Conservation (phyloP, 306 rosid genomes). For the Carpinus viminea region DNA sequence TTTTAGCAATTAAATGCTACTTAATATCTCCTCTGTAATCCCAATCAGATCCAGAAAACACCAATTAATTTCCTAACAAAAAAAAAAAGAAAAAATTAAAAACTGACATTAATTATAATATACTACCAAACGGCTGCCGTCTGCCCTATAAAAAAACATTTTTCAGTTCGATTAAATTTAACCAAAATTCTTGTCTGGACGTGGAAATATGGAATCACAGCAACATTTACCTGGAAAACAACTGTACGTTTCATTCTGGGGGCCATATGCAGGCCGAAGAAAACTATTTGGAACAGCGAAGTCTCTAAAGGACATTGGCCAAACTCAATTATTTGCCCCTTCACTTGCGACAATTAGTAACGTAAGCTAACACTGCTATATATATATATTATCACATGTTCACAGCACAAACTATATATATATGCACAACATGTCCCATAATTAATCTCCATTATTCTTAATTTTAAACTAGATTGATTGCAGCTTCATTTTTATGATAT, state of each 20-base stretch:
- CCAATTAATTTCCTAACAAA: neutral
- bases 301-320: neutral
- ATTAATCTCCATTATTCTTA: neutral
- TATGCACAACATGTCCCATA: too few species aligned
- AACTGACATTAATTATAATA: neutral
- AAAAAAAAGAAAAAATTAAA: neutral
- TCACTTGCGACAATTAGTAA: neutral
- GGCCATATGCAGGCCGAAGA: neutral
- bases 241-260: neutral
- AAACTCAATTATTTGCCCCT: neutral
- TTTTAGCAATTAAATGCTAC: too few species aligned
- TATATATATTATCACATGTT: too few species aligned
- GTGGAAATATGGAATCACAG: neutral
- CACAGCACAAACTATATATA: too few species aligned
- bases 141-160: neutral
- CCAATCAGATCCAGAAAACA: neutral
- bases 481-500: too few species aligned
- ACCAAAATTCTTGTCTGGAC: neutral
- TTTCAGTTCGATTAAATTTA: neutral
- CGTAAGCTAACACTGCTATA: too few species aligned
- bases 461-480: neutral
- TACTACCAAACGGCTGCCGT: neutral
- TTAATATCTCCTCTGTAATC: neutral
- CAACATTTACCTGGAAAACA: neutral
- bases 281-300: neutral